A percentile compares a stretch with the other conserved stretches of the same genome.
These are phyloP conservation scores for Acorus calamus DNA, from an alignment of 106 monocot species.

Conservation along the genomic window DNA sequence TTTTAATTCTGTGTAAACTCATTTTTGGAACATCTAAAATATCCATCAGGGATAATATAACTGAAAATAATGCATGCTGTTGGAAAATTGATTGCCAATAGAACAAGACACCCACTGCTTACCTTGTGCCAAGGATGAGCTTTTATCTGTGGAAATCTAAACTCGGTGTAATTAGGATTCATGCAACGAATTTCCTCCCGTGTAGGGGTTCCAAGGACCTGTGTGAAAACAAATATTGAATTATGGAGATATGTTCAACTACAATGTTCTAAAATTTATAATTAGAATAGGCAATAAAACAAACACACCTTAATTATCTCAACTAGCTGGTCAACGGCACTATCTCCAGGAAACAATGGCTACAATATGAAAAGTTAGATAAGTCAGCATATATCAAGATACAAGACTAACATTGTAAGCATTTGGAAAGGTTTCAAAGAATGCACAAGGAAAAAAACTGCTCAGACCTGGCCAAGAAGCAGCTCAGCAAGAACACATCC, in stretches of 20 bases:
- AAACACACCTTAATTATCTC: conserved; percentile 39
- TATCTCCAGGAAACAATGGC: conserved; percentile 66
- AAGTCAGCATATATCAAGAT: not conserved
- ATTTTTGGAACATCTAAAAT: too few relatives aligned
- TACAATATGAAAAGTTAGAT: not conserved
- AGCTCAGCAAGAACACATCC: conserved; percentile 55
- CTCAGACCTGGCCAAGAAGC: conserved; percentile 41
- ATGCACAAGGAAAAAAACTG: not conserved
- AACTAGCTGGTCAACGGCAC: conserved; percentile 69
- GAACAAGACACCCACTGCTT: not conserved
- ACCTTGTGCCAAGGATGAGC: conserved; percentile 97
- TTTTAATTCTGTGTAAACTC: too few relatives aligned
- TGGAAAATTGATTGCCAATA: too few relatives aligned
- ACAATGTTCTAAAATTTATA: too few relatives aligned
- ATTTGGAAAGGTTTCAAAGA: not conserved
- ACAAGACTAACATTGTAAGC: not conserved
- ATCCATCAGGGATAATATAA: too few relatives aligned
- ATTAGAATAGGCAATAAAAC: not conserved
- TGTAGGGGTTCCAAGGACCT: conserved; percentile 95
- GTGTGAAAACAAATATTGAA: not conserved
- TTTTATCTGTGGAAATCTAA: conserved; percentile 89
- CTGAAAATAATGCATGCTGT: too few relatives aligned
- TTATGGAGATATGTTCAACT: too few relatives aligned
- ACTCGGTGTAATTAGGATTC: conserved; percentile 88
- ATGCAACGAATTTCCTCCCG: conserved; percentile 88